These are phyloP conservation scores for Verticillium nubilum DNA, from an alignment of 2,329 filamentous ascomycete genomes.

Conservation along the genomic window DNA sequence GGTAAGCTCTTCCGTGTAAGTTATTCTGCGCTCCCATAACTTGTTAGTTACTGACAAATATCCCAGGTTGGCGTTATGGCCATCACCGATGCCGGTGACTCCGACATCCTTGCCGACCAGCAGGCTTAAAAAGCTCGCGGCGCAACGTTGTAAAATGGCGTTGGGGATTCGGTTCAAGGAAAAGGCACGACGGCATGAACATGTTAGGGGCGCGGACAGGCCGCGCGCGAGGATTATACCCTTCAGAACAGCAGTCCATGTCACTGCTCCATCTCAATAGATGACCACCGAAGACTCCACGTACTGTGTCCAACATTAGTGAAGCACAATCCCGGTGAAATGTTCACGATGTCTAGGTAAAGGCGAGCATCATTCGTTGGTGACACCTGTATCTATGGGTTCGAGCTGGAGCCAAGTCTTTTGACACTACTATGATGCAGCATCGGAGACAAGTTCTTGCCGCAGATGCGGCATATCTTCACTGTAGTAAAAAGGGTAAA, in stretches of 20 bases:
- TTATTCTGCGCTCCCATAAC: neutral
- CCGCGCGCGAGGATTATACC: constrained; percentile 1
- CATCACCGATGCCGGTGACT: constrained; percentile 95
- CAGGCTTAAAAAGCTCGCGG: constrained; percentile 43
- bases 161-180: constrained; percentile 28
- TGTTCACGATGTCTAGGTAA: too few species aligned
- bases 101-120: constrained; percentile 86
- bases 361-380: too few species aligned
- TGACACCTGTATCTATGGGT: too few species aligned
- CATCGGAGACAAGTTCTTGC: too few species aligned
- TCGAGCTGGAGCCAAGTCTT: too few species aligned
- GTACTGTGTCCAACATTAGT: neutral
- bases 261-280: neutral
- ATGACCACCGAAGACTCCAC: neutral
- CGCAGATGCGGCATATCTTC: too few species aligned
- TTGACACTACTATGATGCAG: too few species aligned
- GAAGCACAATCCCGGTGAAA: too few species aligned
- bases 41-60: neutral
- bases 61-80: constrained; percentile 70
- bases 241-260: neutral
- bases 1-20: constrained; percentile 65
- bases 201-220: neutral
- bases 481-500: too few species aligned
- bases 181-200: constrained; percentile 4
- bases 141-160: constrained; percentile 27